phyloP scores from a whole-genome alignment of 2,329 filamentous ascomycete genomes.

The Grosmannia clavigera region DNA sequence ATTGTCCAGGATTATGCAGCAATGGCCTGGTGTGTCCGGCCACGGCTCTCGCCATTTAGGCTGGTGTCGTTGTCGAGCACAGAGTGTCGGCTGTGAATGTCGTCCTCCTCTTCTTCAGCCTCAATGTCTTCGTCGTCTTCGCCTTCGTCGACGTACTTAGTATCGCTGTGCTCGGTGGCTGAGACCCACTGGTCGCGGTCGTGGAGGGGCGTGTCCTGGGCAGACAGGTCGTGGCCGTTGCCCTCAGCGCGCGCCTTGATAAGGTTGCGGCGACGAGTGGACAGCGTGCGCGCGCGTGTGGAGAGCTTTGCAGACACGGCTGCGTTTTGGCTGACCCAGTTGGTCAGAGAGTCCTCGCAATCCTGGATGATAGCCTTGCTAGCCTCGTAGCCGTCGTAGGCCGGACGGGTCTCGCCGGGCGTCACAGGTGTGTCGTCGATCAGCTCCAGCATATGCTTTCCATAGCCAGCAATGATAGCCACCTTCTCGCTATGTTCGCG shows the following conservation, averaged over 20 bases:
- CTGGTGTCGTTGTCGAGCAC: conserved; percentile 39
- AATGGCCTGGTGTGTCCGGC: conserved; percentile 40
- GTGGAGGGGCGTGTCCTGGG: conserved; percentile 67
- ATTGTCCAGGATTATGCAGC: conserved; percentile 23
- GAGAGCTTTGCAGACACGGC: conserved; percentile 80
- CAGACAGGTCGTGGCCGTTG: conserved; percentile 70
- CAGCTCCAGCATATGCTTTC: conserved; percentile 94
- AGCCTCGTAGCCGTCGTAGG: conserved; percentile 96
- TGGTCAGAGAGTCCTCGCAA: conserved; percentile 92
- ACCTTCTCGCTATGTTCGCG: conserved; percentile 97
- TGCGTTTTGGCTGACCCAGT: conserved; percentile 89
- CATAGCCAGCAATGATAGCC: conserved; percentile 92
- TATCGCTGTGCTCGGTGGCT: conserved; percentile 48
- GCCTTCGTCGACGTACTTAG: conserved; percentile 53
- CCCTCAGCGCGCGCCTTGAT: conserved; percentile 58
- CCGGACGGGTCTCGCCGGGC: conserved; percentile 86
- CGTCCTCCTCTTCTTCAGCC: conserved; percentile 16
- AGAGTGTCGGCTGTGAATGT: conserved; percentile 25
- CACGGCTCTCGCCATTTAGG: conserved; percentile 43
- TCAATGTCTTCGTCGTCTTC: conserved; percentile 39
- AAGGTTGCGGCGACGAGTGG: conserved; percentile 68
- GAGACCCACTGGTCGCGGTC: conserved; percentile 78
- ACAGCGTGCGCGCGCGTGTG: conserved; percentile 74
- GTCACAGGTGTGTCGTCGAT: conserved; percentile 96
- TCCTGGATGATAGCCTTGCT: conserved; percentile 99